Percentiles rank a stretch among this genome's conserved stretches.
phyloP scores from a whole-genome alignment of 2,329 filamentous ascomycete species.

The Phyllosticta ampelicida region DNA sequence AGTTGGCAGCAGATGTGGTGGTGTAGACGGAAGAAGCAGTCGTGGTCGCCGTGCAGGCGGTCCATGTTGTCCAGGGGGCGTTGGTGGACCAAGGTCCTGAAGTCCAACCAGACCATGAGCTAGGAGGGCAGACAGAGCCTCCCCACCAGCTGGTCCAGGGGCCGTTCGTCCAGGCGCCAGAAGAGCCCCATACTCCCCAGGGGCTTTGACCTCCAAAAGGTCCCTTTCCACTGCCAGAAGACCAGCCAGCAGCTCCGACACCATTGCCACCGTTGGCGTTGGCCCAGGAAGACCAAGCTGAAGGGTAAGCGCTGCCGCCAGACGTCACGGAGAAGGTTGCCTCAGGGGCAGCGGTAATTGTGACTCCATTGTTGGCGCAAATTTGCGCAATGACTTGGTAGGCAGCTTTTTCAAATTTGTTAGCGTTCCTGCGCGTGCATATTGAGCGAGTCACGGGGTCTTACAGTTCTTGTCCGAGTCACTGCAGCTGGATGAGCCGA shows the following conservation, averaged over 20 bases:
- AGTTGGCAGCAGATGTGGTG: conserved; percentile 17
- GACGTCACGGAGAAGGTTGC: conserved; percentile 12
- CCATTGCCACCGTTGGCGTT: conserved; percentile 3
- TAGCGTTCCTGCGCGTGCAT: background rate
- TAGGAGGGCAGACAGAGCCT: conserved; percentile 20
- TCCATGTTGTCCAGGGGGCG: conserved; percentile 28
- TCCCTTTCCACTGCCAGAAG: conserved; percentile 15
- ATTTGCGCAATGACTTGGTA: conserved; percentile 19
- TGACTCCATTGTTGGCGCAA: conserved; percentile 18
- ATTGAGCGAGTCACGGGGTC: background rate
- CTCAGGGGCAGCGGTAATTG: conserved; percentile 16
- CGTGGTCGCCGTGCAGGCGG: conserved; percentile 21
- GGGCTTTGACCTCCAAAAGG: conserved; percentile 15
- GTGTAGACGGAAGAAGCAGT: conserved; percentile 23
- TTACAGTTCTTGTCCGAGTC: conserved; percentile 15
- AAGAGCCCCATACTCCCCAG: conserved; percentile 20
- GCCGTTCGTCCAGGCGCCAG: conserved; percentile 17
- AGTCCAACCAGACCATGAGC: conserved; percentile 29
- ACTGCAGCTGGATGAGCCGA: conserved; percentile 15
- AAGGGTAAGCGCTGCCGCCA: conserved; percentile 1
- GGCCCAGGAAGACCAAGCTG: conserved; percentile 6
- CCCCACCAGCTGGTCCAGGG: conserved; percentile 29
- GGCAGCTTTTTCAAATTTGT: background rate
- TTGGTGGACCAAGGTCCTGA: conserved; percentile 23
- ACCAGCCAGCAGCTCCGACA: conserved; percentile 16